Evolutionary conservation across 1,139 yeast genomes (phyloP), one percentile per base, ranked within the genome.

Genomic region (Geotrichum restrictum): DNA sequence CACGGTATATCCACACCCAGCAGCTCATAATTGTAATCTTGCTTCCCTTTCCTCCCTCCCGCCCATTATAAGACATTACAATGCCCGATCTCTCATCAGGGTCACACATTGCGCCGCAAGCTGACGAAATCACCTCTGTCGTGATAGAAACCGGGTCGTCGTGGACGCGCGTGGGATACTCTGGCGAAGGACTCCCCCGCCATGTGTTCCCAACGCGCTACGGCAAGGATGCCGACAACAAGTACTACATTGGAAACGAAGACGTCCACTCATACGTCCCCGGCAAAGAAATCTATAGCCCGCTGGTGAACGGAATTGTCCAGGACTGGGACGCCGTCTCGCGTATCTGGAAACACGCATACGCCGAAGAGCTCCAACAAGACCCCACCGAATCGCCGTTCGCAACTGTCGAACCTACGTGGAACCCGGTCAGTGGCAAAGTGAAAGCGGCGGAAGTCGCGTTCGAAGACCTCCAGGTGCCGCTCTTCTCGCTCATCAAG

Each of bases 121-220:
- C 65, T 13, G 70, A 65, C 52, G 74, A 70, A 52, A 67, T 93
- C 59, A 83, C 93, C 56, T 95, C 98, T 41, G 77, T 93, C n/a
- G 95, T 94, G 40, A 76, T 93, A 40, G 98, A 93, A 66, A 89
- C 95, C 1, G 98, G 98, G 31, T 84, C 96, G 10, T 80, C 78
- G 57, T 73, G 80, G 57, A 89, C 97, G 8, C 81, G 94, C 54
- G 82, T 87, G 29, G 99, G 99, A 1, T 88, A 81, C 65, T 93
- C 98, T 2, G 98, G 98, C 16, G 95, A 91, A 57, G 95, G 88
- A 64, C 76, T 80, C 56, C 99, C 99, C 13, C 81, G 84, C 57
- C 73, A 83, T 10, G 79, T 85, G 27, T 70, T 85, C 7, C 91
- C 97, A 2, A 86, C 96, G 1, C 67, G 60, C 19, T 74, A 72